These are phyloP conservation scores for Pythium brachiatum DNA, from an alignment of 352 stramenopile species.

Conservation along the genomic window DNA sequence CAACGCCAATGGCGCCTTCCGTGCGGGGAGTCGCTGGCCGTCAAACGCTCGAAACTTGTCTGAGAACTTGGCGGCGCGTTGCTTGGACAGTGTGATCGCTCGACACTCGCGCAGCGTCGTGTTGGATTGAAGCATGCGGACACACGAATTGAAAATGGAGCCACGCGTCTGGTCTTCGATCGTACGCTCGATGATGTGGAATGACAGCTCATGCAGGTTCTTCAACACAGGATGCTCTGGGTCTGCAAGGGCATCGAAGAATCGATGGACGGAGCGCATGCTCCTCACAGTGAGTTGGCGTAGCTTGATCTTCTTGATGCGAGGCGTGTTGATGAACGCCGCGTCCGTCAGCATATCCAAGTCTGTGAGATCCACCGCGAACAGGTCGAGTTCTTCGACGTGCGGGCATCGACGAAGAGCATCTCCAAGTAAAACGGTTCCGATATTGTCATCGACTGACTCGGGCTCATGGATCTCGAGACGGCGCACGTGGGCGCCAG, in stretches of 20 bases:
- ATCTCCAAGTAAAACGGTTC: neutral
- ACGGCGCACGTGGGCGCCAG: neutral
- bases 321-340: neutral
- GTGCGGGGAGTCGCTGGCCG: neutral
- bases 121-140: constrained; percentile 9
- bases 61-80: constrained; percentile 4
- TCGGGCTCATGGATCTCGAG: constrained; percentile 13
- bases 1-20: constrained; percentile 5
- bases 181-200: constrained; percentile 17
- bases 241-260: constrained; percentile 11
- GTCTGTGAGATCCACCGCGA: neutral
- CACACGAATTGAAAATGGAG: constrained; percentile 15
- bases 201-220: constrained; percentile 2
- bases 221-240: neutral
- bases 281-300: neutral
- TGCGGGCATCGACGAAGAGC: neutral
- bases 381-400: constrained; percentile 6
- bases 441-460: neutral
- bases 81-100: constrained; percentile 12
- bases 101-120: neutral
- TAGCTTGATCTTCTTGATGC: constrained; percentile 4
- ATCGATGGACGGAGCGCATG: constrained; percentile 8
- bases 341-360: constrained; percentile 3
- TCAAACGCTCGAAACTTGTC: constrained; percentile 7
- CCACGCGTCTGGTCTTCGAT: constrained; percentile 7